Evolutionary conservation across 495 filamentous ascomycete genomes (phyloP).

Genomic region (Neurospora sp.): DNA sequence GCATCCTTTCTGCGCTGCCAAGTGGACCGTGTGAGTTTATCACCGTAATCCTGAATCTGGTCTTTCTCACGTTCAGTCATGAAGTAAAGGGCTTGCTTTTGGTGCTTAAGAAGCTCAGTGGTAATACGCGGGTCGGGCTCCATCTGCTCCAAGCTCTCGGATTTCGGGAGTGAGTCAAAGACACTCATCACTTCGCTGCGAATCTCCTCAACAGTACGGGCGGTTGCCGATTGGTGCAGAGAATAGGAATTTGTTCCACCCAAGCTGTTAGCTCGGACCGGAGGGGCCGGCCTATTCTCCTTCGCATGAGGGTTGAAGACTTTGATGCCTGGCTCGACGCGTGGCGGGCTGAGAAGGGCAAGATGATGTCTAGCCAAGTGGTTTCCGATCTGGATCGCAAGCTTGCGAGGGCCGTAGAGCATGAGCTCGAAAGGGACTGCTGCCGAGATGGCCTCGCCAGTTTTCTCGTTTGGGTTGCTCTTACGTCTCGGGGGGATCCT

Average conservation of each 20-base stretch:
- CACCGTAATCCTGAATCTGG: conserved; percentile 13
- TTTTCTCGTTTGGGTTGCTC: conserved; percentile 36
- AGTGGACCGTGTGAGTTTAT: conserved; percentile 56
- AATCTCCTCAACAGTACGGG: conserved; percentile 71
- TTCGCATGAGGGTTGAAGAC: conserved; percentile 54
- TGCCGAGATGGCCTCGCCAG: conserved; percentile 37
- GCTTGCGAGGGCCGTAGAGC: conserved; percentile 68
- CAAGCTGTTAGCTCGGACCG: conserved; percentile 7
- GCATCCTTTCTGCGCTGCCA: conserved; percentile 50
- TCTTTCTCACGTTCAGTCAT: conserved; percentile 72
- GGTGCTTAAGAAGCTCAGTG: conserved; percentile 72
- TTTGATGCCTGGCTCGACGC: conserved; percentile 53
- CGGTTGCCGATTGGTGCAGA: conserved; percentile 14
- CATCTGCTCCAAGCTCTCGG: conserved; percentile 66
- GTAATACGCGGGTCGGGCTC: conserved; percentile 50
- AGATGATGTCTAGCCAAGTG: conserved; percentile 54
- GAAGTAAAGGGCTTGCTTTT: conserved; percentile 85
- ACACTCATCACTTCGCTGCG: conserved; percentile 73
- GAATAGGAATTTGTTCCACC: conserved; percentile 3
- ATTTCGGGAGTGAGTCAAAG: conserved; percentile 69
- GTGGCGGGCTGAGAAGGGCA: conserved; percentile 51
- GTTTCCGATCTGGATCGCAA: conserved; percentile 50
- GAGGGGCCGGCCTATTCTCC: conserved; percentile 32
- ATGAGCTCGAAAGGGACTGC: conserved; percentile 56
- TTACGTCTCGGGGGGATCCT: conserved; percentile 54